phyloP scores from a whole-genome alignment of 257 asterid genomes.

The Przewalskia tangutica region DNA sequence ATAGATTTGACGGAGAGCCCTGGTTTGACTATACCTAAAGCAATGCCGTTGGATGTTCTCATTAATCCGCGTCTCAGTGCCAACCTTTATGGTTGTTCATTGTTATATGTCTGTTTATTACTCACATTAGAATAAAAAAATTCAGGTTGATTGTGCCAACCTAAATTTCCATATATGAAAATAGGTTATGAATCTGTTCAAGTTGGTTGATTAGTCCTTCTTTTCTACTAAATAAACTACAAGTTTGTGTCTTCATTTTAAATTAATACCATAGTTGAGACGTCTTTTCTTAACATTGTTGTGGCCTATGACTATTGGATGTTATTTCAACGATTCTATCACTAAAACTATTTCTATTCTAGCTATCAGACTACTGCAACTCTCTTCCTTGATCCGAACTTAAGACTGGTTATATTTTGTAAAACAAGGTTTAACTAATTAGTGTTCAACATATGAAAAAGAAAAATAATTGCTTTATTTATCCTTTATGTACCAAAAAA shows the following conservation, averaged over 20 bases:
- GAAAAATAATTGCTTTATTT: not conserved
- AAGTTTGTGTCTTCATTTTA: not conserved
- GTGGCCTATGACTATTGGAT: not conserved
- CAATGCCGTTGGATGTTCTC: conserved; percentile 27
- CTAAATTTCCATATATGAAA: not conserved
- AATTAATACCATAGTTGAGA: too few relatives aligned
- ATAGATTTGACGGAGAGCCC: conserved; percentile 43
- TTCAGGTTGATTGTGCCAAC: too few relatives aligned
- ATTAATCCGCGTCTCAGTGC: conserved; percentile 27
- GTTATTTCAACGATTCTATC: not conserved
- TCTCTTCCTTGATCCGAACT: not conserved
- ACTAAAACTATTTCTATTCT: not conserved
- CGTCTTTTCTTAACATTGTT: not conserved
- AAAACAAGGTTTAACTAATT: not conserved
- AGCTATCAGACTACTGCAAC: not conserved
- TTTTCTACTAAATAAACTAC: not conserved
- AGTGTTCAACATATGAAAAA: not conserved
- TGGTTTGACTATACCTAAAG: conserved; percentile 26
- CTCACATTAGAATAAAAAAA: not conserved
- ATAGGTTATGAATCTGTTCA: not conserved
- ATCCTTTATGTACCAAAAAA: not conserved
- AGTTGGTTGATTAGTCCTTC: not conserved
- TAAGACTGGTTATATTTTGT: not conserved
- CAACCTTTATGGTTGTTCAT: conserved; percentile 1
- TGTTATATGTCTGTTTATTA: not conserved